Base-by-base conservation (phyloP, 164 flowering plant genomes). In the Euptelea pleiosperma region DNA sequence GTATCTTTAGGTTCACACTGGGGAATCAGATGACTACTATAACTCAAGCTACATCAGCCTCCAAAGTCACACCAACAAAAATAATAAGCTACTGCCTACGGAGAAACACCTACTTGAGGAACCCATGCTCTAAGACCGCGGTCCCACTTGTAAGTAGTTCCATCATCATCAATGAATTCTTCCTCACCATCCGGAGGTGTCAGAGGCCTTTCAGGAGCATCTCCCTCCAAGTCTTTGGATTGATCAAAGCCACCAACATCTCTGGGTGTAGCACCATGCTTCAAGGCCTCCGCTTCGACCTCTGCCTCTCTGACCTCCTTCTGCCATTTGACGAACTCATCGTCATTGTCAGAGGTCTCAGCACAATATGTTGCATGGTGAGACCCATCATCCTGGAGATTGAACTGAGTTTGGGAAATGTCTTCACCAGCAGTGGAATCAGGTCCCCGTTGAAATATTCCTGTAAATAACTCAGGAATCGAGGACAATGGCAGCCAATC, bases 161-260 rank as follows among this genome's bases (percentile, higher is more conserved):
- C 99, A 78, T 90, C 99, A 74, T 93, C 99, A 77, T 93, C 99
- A 46, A 81, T 80, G 61, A 93, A 90, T 71, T 93, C 93, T 41
- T 89, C 96, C 67, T 90, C 99, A 33, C 99, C 97, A 36, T 88
- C 97, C 15, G 95, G 97, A 11, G 97, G 97, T 3, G 89, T 78
- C 15, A 51, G 37, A 63, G 94, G 89, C 70, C 84, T 79, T 8
- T 82, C 86, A 30, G 26, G 48, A 59, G 77, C 83, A 73, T 74
- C 76, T 29, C 57, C 63, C 14, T 39, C 69, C 15, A 63, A 47
- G 30, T 60, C 60, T 10, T 63, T 63, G 22, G 47, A 31, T 36
- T 49, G 54, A 31, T 55, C 67, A 52, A 46, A 52, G 16, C 28
- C 75, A 39, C 48, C 72, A 42, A 31, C 60, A 33, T 30, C 47